Conservation (phyloP, 192 early-diverging fungal genomes). For the Coemansia asiatica region DNA sequence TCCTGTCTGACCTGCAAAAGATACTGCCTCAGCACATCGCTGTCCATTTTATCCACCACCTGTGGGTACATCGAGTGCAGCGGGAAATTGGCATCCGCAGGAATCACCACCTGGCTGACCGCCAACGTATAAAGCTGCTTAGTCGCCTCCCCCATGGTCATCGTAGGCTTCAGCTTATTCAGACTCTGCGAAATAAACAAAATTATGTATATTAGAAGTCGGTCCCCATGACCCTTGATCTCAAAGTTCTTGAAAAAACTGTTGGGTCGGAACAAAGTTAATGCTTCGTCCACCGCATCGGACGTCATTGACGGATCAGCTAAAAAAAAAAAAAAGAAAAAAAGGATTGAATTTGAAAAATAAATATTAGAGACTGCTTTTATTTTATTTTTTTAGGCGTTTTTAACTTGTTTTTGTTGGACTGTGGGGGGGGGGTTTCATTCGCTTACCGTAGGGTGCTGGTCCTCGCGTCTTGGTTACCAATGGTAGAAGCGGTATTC, state of each 20-base stretch:
- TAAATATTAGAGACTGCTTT: constrained; percentile 1
- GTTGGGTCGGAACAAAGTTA: constrained; percentile 94
- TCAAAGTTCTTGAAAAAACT: constrained; percentile 99
- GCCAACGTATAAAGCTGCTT: constrained; percentile 83
- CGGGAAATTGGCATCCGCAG: constrained; percentile 92
- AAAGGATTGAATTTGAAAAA: not conserved
- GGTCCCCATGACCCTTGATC: constrained; percentile 90
- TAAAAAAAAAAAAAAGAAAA: not conserved
- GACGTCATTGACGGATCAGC: constrained; percentile 60
- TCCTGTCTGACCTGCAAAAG: constrained; percentile 90
- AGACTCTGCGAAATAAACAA: constrained; percentile 89
- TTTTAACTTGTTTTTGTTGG: too few relatives aligned
- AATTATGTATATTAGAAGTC: constrained; percentile 92
- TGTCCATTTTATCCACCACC: constrained; percentile 69
- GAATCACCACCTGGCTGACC: constrained; percentile 86
- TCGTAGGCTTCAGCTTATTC: constrained; percentile 63
- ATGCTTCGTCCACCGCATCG: constrained; percentile 94
- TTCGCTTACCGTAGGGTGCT: constrained; percentile 66
- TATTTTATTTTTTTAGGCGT: constrained; percentile 3
- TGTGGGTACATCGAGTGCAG: constrained; percentile 82
- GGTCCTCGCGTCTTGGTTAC: constrained; percentile 86
- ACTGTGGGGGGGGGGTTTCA: too few relatives aligned
- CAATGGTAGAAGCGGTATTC: constrained; percentile 85
- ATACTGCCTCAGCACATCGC: constrained; percentile 85
- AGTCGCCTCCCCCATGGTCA: constrained; percentile 68